Evolutionary conservation across 164 flowering plant species (phyloP).

Genomic region (Cinnamomum chago): DNA sequence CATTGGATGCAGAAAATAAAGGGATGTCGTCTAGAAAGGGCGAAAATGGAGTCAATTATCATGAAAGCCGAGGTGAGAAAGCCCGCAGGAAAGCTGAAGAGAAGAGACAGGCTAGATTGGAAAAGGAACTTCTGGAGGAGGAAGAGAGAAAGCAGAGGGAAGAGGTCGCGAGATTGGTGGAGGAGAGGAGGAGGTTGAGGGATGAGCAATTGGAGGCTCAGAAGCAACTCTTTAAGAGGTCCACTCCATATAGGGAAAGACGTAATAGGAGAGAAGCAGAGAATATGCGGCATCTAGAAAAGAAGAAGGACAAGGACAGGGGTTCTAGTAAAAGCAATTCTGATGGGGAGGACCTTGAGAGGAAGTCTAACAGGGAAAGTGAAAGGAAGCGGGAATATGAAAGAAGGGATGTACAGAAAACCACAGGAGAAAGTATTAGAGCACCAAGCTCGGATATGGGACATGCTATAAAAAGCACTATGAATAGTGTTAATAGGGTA

Average conservation of each 20-base stretch:
- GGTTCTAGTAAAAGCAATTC: constrained; percentile 85
- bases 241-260: constrained; percentile 38
- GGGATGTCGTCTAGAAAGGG: constrained; percentile 46
- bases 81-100: constrained; percentile 98
- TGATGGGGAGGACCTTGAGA: constrained; percentile 78
- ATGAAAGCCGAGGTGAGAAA: constrained; percentile 79
- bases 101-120: constrained; percentile 88
- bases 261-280: constrained; percentile 67
- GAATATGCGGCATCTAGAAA: constrained; percentile 60
- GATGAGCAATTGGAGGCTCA: constrained; percentile 62
- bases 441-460: constrained; percentile 36
- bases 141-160: constrained; percentile 96
- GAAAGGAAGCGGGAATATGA: constrained; percentile 56
- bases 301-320: constrained; percentile 73
- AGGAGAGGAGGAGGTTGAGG: constrained; percentile 76
- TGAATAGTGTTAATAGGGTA: constrained; percentile 41
- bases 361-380: constrained; percentile 49
- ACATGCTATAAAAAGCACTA: constrained; percentile 34
- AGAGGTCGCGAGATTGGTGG: constrained; percentile 92
- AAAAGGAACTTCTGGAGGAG: constrained; percentile 83
- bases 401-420: constrained; percentile 46
- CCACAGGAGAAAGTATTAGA: constrained; percentile 35
- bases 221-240: constrained; percentile 6
- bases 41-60: constrained; percentile 50
- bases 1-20: constrained; percentile 50